Evolutionary conservation across 441 rosid genomes (phyloP).

Genomic region (Francoa sonchifolia): DNA sequence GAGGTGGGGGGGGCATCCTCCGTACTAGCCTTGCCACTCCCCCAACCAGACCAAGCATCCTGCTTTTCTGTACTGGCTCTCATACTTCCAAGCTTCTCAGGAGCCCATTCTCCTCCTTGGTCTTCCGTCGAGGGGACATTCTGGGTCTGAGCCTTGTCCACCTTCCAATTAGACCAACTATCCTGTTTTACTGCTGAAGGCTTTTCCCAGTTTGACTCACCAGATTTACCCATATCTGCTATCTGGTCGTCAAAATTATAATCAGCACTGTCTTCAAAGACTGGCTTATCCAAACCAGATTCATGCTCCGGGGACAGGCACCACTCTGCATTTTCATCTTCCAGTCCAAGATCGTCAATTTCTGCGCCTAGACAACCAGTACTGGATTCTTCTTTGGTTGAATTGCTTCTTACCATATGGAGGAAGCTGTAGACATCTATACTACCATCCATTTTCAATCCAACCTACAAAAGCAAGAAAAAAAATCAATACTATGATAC

Average conservation of each 20-base stretch:
- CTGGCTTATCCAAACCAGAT: slow-evolving; percentile 34
- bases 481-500: slow-evolving; percentile 4
- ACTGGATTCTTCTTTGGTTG: slow-evolving; percentile 19
- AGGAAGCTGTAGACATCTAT: slow-evolving; percentile 69
- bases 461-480: slow-evolving; percentile 29
- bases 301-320: slow-evolving; percentile 57
- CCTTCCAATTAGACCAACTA: too few species aligned
- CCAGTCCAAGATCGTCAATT: slow-evolving; percentile 41
- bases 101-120: neutral
- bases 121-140: neutral
- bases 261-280: slow-evolving; percentile 62
- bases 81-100: neutral
- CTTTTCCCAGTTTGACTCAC: slow-evolving; percentile 31
- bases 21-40: neutral
- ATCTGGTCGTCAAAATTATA: slow-evolving; percentile 18
- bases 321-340: slow-evolving; percentile 50
- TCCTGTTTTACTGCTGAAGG: neutral
- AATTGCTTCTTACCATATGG: slow-evolving; percentile 49
- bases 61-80: neutral
- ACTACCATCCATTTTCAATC: slow-evolving; percentile 27
- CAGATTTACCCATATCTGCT: slow-evolving; percentile 7
- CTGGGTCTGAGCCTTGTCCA: too few species aligned
- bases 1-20: slow-evolving; percentile 5
- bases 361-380: slow-evolving; percentile 68
- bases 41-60: slow-evolving; percentile 27